Base-by-base conservation (phyloP, 257 asterid genomes). In the Buddleja alternifolia region DNA sequence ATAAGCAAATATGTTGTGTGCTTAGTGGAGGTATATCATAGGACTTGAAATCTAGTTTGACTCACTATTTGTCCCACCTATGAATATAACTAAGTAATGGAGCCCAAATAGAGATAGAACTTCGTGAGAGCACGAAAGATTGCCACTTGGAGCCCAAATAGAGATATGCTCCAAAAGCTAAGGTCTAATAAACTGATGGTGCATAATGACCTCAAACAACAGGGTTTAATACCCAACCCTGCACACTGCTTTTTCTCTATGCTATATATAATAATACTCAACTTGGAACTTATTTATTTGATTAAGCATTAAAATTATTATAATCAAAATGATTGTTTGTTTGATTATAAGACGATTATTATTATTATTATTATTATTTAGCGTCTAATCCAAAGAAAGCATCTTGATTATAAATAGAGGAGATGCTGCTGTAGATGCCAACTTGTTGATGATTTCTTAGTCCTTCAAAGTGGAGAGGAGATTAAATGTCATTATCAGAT, bases 91-190 rank as follows among this genome's bases (percentile, higher is more conserved):
- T 8, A 1, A 12, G 36, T 21, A n/a, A 5, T 29, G 6, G 9
- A 41, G 21, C 63, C 72, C 72, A 69, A 72, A 57, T 4, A 8
- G 8, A 67, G 55, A 67, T 64, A 47, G 32, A 58, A 21, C 52
- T 39, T 62, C 34, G 69, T 34, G 60, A 73, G 57, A 56, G 77
- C 74, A 71, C 71, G 52, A 36, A 40, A 46, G 23, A 37, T 15
- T 82, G 93, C 91, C 93, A 88, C 80, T 67, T 86, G 93, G 96
- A 81, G 85, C 82, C 69, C 67, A 42, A 41, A 19, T 52, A 76
- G 72, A 39, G 69, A 42, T 51, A 73, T 51, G 57, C 67, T 70
- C 80, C 84, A 73, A 75, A 61, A 20, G 53, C 72, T 65, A 70
- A 24, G 5, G 1, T 71, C 45, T 47, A 56, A 34, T 45, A 4